These are phyloP conservation scores for Amniculicola lignicola DNA, from an alignment of 495 filamentous ascomycete genomes.

Conservation along the genomic window DNA sequence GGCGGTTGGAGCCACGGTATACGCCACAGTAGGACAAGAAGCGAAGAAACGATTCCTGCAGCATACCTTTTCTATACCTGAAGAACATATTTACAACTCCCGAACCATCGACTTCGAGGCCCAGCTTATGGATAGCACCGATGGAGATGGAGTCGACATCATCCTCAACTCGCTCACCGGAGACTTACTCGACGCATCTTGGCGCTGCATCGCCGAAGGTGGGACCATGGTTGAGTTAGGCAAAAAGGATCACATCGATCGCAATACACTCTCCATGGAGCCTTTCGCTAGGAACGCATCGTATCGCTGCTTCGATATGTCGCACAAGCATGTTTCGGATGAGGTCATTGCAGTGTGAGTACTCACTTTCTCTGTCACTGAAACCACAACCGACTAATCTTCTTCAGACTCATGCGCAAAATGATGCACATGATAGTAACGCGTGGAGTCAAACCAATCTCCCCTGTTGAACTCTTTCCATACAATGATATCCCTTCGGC, in stretches of 20 bases:
- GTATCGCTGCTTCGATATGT: neutral
- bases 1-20: constrained; percentile 40
- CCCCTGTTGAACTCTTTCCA: neutral
- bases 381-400: no score
- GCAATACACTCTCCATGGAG: constrained; percentile 27
- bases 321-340: neutral
- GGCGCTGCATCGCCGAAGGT: constrained; percentile 52
- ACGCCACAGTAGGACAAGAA: constrained; percentile 26
- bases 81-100: constrained; percentile 19
- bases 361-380: no score
- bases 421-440: no score
- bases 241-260: constrained; percentile 48
- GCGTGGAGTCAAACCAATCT: no score
- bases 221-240: constrained; percentile 60
- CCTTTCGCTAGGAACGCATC: constrained; percentile 9
- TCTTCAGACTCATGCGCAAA: no score
- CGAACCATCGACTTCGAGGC: constrained; percentile 38
- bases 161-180: constrained; percentile 57
- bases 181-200: constrained; percentile 43
- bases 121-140: constrained; percentile 49
- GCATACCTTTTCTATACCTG: constrained; percentile 2
- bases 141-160: constrained; percentile 58
- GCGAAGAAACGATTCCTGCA: constrained; percentile 18
- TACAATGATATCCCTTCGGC: constrained; percentile 43
- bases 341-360: no score